Conservation (phyloP, 352 stramenopile genomes). For the Pilasporangium apinafurcum region DNA sequence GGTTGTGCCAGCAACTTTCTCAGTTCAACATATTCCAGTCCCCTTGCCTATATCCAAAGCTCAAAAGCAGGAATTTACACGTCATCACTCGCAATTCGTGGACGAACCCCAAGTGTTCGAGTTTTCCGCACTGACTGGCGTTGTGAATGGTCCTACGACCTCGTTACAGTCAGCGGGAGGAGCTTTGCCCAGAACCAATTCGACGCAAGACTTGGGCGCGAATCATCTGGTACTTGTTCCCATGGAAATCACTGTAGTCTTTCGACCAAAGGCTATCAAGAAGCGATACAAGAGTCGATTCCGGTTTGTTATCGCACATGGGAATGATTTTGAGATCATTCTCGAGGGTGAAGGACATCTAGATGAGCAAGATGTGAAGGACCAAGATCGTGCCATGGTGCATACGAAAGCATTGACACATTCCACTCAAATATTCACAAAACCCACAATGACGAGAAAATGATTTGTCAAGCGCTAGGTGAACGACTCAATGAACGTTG, state of each 20-base stretch:
- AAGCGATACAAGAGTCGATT: conserved; percentile 60
- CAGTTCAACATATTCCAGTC: conserved; percentile 44
- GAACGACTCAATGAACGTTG: not conserved
- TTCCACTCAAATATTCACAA: conserved; percentile 46
- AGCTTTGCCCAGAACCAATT: conserved; percentile 26
- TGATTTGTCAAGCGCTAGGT: not conserved
- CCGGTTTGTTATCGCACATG: conserved; percentile 52
- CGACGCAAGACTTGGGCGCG: conserved; percentile 20
- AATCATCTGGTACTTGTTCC: conserved; percentile 32
- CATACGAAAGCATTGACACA: conserved; percentile 32
- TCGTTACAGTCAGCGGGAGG: conserved; percentile 44
- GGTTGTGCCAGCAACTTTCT: conserved; percentile 41
- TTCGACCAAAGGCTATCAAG: conserved; percentile 25
- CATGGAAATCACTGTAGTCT: conserved; percentile 41
- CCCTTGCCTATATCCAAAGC: conserved; percentile 44
- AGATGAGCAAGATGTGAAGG: conserved; percentile 31
- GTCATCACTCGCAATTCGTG: conserved; percentile 40
- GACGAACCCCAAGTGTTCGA: conserved; percentile 62
- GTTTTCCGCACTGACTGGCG: conserved; percentile 31
- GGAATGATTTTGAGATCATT: conserved; percentile 61
- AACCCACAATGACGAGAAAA: conserved; percentile 3
- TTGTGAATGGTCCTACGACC: conserved; percentile 47
- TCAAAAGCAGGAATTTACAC: conserved; percentile 43
- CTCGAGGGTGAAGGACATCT: conserved; percentile 65
- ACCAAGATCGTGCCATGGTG: conserved; percentile 45